Evolutionary conservation across 2,329 filamentous ascomycete species (phyloP), one percentile per base, ranked within the genome.

Genomic region (Paecilomyces niveus): DNA sequence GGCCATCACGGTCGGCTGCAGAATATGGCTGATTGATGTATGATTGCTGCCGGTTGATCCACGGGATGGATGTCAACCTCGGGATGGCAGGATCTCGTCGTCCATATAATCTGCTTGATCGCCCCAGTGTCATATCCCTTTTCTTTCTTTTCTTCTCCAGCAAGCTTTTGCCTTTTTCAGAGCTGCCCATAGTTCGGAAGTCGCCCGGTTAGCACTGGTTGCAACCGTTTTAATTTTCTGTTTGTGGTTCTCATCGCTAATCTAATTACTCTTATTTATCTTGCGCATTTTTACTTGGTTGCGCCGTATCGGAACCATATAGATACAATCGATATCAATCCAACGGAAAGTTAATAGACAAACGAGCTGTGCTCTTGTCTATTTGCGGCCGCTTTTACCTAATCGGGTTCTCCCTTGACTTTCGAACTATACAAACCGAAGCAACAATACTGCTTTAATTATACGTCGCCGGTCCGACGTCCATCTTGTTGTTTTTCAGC

Each of bases 81-180:
- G 15, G 15, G 39, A 67, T 61, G 49, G 26, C 32, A 39, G 24
- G 15, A 22, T 39, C 29, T 31, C 18, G 26, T 31, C 29, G 26
- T 22, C 33, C 53, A 32, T 51, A n/a, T 51, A 51, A 29, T 50
- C 15, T 35, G 29, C 51, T 45, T 8, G 39, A 45, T 45, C 39
- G 39, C 39, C 39, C 39, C 0, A 45, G n/a, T 54, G 54, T 64
- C 57, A 68, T 68, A 67, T 70, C 68, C 65, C 68, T 72, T 68
- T 70, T 70, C 76, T 75, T 74, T 66, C 68, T 70, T 73, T 70
- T 71, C 78, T 78, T 84, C 85, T 81, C 81, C 81, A 87, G 86
- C 86, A 89, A 89, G 85, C 79, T 78, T 70, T 80, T 79, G 74
- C 75, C 64, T 71, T 62, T 65, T 62, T 63, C 64, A 61, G 71